phyloP scores from a whole-genome alignment of 2,329 filamentous ascomycete species.

The Trichoderma asperellum region DNA sequence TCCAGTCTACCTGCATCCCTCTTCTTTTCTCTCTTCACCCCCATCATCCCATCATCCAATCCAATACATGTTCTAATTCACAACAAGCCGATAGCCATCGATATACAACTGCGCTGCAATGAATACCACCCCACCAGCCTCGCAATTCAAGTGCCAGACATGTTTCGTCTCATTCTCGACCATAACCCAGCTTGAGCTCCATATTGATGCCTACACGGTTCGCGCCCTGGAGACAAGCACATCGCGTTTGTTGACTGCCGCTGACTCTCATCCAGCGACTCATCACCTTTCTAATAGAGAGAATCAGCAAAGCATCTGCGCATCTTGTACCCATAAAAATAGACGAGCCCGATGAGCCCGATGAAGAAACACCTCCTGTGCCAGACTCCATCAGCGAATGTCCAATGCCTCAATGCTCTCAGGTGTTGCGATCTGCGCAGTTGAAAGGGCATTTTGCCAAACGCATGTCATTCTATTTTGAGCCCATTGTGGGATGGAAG shows the following conservation, averaged over 20 bases:
- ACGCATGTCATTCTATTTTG: background rate
- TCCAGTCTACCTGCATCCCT: background rate
- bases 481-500: background rate
- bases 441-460: background rate
- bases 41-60: background rate
- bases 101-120: background rate
- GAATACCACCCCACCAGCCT: background rate
- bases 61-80: background rate
- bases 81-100: background rate
- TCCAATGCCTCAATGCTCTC: background rate
- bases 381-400: background rate
- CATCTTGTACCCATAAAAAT: background rate
- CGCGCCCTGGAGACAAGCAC: background rate
- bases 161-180: background rate
- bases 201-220: background rate
- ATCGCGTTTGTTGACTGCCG: background rate
- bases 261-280: background rate
- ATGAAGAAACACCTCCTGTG: background rate
- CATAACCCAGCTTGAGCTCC: background rate
- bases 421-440: background rate
- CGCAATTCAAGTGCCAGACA: background rate
- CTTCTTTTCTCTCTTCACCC: background rate
- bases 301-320: background rate
- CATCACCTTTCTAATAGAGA: background rate
- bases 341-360: background rate